These are phyloP conservation scores for Pseudogymnoascus sp. DNA, from an alignment of 2,329 filamentous ascomycete genomes.

Conservation along the genomic window DNA sequence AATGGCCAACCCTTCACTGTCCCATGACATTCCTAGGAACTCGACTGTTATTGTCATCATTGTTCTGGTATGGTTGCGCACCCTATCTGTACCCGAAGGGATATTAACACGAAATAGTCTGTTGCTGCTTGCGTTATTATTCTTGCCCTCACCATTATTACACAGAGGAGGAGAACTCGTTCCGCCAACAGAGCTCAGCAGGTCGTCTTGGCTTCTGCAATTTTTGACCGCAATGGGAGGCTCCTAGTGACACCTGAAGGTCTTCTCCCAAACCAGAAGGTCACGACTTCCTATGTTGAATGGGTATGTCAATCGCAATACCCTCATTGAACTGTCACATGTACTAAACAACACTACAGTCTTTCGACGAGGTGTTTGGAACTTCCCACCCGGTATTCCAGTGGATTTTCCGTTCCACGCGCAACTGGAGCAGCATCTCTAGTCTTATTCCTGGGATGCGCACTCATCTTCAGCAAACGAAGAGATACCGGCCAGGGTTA, in stretches of 20 bases:
- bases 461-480: conserved; percentile 53
- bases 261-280: conserved; percentile 62
- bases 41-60: conserved; percentile 21
- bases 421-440: conserved; percentile 65
- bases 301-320: conserved; percentile 36
- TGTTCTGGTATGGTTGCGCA: conserved; percentile 50
- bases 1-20: conserved; percentile 33
- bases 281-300: conserved; percentile 70
- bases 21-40: conserved; percentile 46
- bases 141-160: conserved; percentile 43
- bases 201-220: conserved; percentile 49
- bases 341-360: conserved; percentile 29
- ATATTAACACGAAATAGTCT: conserved; percentile 39
- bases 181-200: conserved; percentile 40
- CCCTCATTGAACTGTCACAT: not conserved
- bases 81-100: not conserved
- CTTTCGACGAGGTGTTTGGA: conserved; percentile 67
- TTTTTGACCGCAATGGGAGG: conserved; percentile 60
- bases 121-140: conserved; percentile 55
- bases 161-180: conserved; percentile 30
- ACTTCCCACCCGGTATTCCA: conserved; percentile 73
- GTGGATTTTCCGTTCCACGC: conserved; percentile 77
- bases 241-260: conserved; percentile 65
- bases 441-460: conserved; percentile 66
- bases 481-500: conserved; percentile 29